Evolutionary conservation across 306 rosid genomes (phyloP).

Genomic region (Cicer pinnatifidum): DNA sequence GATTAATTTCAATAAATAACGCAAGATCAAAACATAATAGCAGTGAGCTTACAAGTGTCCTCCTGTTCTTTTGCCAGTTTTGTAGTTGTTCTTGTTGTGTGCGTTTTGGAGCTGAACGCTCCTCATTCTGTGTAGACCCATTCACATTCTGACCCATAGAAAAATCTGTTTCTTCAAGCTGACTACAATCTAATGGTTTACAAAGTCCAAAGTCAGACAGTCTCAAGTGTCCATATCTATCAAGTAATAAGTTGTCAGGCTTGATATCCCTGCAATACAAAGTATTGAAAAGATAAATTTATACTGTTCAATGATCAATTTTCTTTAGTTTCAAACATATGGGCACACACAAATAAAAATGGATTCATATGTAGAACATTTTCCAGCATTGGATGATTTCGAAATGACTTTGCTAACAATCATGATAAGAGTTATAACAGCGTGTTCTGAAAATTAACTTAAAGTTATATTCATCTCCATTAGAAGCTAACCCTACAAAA

Average conservation of each 20-base stretch:
- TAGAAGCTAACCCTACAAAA: conserved; percentile 32
- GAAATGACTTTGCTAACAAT: conserved; percentile 33
- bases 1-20: conserved; percentile 33
- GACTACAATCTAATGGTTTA: conserved; percentile 95
- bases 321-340: conserved; percentile 29
- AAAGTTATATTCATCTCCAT: conserved; percentile 5
- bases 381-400: conserved; percentile 41
- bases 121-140: conserved; percentile 71
- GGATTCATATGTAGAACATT: conserved; percentile 28
- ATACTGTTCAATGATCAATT: conserved; percentile 10
- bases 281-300: conserved; percentile 41
- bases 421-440: conserved; percentile 31
- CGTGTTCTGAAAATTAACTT: conserved; percentile 33
- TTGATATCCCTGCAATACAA: conserved; percentile 82
- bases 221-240: conserved; percentile 89
- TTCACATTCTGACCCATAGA: conserved; percentile 58
- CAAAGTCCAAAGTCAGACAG: conserved; percentile 98
- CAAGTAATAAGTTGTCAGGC: conserved; percentile 96
- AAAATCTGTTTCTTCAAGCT: conserved; percentile 77
- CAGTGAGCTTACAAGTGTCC: conserved; percentile 80
- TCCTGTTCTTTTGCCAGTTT: conserved; percentile 96
- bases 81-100: conserved; percentile 91
- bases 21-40: conserved; percentile 17
- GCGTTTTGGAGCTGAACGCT: conserved; percentile 71
- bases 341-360: conserved; percentile 15